phyloP scores from a whole-genome alignment of 1,284 basidiomycete genomes.

The Cutaneotrichosporon dermatis region DNA sequence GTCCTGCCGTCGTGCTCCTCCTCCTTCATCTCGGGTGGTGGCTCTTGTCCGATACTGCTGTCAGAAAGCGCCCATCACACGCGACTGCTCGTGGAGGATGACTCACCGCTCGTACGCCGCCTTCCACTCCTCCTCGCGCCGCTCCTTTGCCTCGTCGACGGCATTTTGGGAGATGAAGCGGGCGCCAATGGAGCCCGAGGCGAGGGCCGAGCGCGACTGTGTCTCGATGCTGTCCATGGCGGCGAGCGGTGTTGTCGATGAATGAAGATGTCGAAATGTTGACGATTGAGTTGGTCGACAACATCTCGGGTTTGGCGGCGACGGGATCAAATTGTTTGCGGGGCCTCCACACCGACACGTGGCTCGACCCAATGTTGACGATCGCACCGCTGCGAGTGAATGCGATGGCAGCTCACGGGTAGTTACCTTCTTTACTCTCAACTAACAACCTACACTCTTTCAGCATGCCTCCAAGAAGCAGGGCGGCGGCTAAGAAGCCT shows the following conservation, averaged over 20 bases:
- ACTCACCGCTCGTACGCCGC: conserved; percentile 80
- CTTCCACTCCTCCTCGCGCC: conserved; percentile 81
- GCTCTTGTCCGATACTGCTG: conserved; percentile 72
- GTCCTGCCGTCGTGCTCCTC: conserved; percentile 71
- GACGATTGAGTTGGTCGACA: not conserved
- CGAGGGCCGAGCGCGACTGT: conserved; percentile 18
- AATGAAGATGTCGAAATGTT: too few species aligned
- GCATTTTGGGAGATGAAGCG: conserved; percentile 65
- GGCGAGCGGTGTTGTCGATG: not conserved
- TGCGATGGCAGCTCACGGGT: too few species aligned
- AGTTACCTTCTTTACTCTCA: too few species aligned
- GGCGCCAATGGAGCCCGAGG: conserved; percentile 37
- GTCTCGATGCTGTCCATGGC: conserved; percentile 20
- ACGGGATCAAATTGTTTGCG: not conserved
- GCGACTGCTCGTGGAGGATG: too few species aligned
- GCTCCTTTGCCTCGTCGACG: conserved; percentile 69
- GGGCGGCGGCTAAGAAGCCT: too few species aligned
- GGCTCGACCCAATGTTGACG: too few species aligned
- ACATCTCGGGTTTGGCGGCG: not conserved
- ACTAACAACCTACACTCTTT: too few species aligned
- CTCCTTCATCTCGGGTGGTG: conserved; percentile 63
- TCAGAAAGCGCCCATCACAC: not conserved
- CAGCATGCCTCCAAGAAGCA: too few species aligned
- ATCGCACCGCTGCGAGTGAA: too few species aligned
- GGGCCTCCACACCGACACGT: too few species aligned